Conservation (phyloP, 1,284 basidiomycete genomes). For the Peniophora sp. region DNA sequence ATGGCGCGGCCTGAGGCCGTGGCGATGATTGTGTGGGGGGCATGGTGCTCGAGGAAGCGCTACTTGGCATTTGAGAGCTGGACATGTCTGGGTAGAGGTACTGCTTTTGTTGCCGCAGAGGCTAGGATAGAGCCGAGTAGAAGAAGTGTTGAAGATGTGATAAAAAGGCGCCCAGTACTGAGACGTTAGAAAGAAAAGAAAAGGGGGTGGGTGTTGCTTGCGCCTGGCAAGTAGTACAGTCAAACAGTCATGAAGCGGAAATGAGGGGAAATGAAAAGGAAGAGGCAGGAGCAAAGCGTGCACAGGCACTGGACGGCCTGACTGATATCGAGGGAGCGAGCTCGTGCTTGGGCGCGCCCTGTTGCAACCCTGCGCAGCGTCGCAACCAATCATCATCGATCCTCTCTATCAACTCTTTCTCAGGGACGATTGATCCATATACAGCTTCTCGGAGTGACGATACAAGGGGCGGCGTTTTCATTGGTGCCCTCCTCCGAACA, state of each 20-base stretch:
- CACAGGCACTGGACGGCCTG: not conserved
- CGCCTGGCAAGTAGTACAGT: constrained; percentile 25
- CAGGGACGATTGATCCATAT: too few species aligned
- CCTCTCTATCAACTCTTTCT: too few species aligned
- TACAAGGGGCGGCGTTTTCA: too few species aligned
- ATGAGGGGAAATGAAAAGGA: constrained; percentile 3
- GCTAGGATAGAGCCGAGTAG: constrained; percentile 4
- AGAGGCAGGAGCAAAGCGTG: not conserved
- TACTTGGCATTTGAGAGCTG: not conserved
- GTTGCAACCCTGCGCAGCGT: too few species aligned
- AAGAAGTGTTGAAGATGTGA: constrained; percentile 2
- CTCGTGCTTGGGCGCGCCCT: too few species aligned
- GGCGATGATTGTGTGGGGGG: constrained; percentile 9
- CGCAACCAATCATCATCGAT: too few species aligned
- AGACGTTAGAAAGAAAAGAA: constrained; percentile 8
- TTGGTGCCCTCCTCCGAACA: too few species aligned
- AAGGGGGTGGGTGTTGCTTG: constrained; percentile 19
- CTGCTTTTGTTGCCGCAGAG: constrained; percentile 2
- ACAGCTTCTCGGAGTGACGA: too few species aligned
- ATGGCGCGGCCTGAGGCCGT: constrained; percentile 47
- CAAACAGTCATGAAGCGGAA: constrained; percentile 2
- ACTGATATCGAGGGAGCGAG: not conserved
- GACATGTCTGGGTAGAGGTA: constrained; percentile 4
- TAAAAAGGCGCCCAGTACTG: not conserved
- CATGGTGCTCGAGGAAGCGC: constrained; percentile 11